Percentiles rank a stretch among this genome's conserved stretches.
Conservation (phyloP, 1,139 yeast genomes). For the Zygosaccharomyces sapae region DNA sequence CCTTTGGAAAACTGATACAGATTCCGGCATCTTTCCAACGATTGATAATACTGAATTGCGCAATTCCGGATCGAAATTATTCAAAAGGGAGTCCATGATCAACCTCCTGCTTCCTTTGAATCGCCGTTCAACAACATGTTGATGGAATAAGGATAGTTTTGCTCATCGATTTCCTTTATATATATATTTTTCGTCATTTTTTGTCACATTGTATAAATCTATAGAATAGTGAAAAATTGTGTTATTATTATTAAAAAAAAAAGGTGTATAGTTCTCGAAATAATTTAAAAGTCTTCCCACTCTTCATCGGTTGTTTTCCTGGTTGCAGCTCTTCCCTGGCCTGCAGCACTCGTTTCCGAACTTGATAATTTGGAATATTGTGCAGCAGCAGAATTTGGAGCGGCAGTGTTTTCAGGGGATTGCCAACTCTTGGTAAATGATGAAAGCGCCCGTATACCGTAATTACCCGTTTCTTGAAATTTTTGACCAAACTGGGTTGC, state of each 20-base stretch:
- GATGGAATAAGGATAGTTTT: not conserved
- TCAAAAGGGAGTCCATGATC: constrained; percentile 18
- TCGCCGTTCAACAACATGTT: too few relatives aligned
- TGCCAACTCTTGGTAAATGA: constrained; percentile 50
- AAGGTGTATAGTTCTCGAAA: too few relatives aligned
- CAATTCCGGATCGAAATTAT: constrained; percentile 21
- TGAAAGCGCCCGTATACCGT: constrained; percentile 62
- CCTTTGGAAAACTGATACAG: constrained; percentile 26
- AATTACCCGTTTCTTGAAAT: constrained; percentile 82
- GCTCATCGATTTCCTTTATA: not conserved
- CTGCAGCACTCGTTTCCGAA: constrained; percentile 45
- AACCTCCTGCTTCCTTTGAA: too few relatives aligned
- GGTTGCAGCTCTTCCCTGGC: constrained; percentile 21
- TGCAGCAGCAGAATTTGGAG: constrained; percentile 18
- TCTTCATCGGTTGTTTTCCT: constrained; percentile 27
- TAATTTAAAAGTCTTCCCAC: constrained; percentile 36
- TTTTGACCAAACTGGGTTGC: constrained; percentile 94
- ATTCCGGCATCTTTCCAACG: constrained; percentile 21
- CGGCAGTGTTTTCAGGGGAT: constrained; percentile 18
- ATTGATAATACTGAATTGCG: constrained; percentile 28
- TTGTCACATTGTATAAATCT: not conserved
- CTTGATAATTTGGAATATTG: constrained; percentile 46
- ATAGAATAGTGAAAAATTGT: too few relatives aligned
- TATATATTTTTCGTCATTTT: not conserved
- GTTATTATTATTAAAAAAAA: not conserved